Conservation (phyloP, 768 basidiomycete species). For the Tulasnella sp. region DNA sequence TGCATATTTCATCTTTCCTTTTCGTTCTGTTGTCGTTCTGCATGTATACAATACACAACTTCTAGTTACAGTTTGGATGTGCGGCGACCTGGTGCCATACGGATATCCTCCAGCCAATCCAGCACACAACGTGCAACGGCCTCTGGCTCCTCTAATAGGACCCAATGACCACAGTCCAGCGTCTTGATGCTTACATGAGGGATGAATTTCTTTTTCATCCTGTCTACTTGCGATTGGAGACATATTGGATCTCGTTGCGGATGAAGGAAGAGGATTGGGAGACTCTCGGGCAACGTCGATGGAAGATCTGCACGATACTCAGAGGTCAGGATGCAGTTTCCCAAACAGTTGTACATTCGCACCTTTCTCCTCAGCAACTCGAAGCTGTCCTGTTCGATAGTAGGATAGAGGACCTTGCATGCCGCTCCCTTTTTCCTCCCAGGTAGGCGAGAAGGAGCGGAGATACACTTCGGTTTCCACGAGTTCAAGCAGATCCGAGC, state of each 20-base stretch:
- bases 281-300: neutral
- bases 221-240: constrained; percentile 41
- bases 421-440: constrained; percentile 36
- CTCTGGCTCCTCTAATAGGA: constrained; percentile 60
- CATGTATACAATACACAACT: neutral
- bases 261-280: constrained; percentile 51
- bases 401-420: constrained; percentile 75
- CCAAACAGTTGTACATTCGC: constrained; percentile 40
- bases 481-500: neutral
- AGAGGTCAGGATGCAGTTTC: constrained; percentile 36
- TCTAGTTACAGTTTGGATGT: neutral
- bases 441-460: constrained; percentile 37
- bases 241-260: constrained; percentile 55
- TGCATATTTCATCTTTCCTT: neutral
- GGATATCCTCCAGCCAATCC: constrained; percentile 33
- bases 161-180: constrained; percentile 62
- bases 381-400: constrained; percentile 57
- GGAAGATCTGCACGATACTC: neutral
- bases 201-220: constrained; percentile 48
- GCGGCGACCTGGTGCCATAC: neutral
- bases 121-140: constrained; percentile 49
- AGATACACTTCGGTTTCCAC: constrained; percentile 53
- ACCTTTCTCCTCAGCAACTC: constrained; percentile 60
- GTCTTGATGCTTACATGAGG: constrained; percentile 48
- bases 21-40: neutral